Base-by-base conservation (phyloP, 2,329 filamentous ascomycete genomes). In the Cytospora leucostoma region DNA sequence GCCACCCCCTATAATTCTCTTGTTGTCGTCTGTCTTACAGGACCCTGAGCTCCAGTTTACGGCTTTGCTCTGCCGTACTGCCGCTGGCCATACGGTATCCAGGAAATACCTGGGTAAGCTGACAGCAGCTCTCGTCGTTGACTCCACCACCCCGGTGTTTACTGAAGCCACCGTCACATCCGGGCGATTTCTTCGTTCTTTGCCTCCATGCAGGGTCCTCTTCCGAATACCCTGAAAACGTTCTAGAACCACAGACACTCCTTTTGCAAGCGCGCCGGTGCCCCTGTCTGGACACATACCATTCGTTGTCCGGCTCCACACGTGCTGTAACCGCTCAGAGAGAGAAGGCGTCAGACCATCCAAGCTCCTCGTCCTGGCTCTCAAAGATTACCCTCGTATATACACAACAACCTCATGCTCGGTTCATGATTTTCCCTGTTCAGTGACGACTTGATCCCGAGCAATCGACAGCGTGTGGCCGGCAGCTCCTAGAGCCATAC, bases 331-430 rank as follows among this genome's bases (percentile, higher is more conserved):
- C 54, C 37, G 51, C 38, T 55, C 59, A 61, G 35, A 47, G n/a
- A 47, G 44, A 13, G 35, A 37, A 13, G 55, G 51, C 59, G 49
- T 61, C 51, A 55, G 51, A 44, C 59, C 51, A 55, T 61, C 49
- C 37, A 27, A 53, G 38, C 51, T 52, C 59, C 19, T 53, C 57
- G n/a, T 47, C 11, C 19, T n/a, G 5, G 12, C 11, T 7, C 7
- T 21, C 44, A 1, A 7, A 47, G 12, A 2, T 4, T 21, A 4
- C 15, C 40, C 17, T 19, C n/a, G n/a, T n/a, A 27, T 27, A 27
- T 27, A 27, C 27, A 4, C 2, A 47, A 47, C 8, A 47, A 11
- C 6, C 44, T 21, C 44, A 2, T 4, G 10, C 44, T 47, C 10
- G 12, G 5, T 12, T 12, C 10, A 47, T n/a, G 0, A 1, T 7